Evolutionary conservation across 208 protist genomes (phyloP), one percentile per base, ranked within the genome.

Genomic region (Crithidia brevicula): DNA sequence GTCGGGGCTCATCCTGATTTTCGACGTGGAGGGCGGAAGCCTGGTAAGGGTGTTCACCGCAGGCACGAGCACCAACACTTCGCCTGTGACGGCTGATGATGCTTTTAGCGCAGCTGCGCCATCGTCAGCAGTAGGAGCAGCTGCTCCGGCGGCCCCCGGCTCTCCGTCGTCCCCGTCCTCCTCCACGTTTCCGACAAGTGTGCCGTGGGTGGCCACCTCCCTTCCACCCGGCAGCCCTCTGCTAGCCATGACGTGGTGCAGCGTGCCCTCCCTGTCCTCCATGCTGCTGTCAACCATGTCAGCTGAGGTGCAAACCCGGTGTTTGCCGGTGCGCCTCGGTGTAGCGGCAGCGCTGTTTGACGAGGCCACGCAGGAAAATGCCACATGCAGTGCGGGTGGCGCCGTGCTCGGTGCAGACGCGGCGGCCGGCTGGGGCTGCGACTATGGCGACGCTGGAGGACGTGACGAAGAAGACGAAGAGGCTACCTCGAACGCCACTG

Each of bases 1-100:
- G 9, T 64, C 49, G 2, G 85, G 85, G 15, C 50, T 81, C 11
- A 34, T 92, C 8, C 67, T 86, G 31, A 46, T 93, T 5, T 56
- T 93, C 7, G 89, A 95, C 46, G 86, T 95, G 3, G 86, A 95
- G 64, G 74, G 77, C 27, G 85, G 82, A 15, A 75, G 81, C 23
- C 57, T 95, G 23, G 76, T 85, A 27, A 79, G 89, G 6, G 77
- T 79, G 5, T 78, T 95, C 58, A 59, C 31, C 22, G 27, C 8
- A 34, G 22, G 0, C 25, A 25, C n/a, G n/a, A n/a, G n/a, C n/a
- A n/a, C n/a, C n/a, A n/a, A n/a, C n/a, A n/a, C n/a, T n/a, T n/a
- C n/a, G n/a, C n/a, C n/a, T n/a, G n/a, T n/a, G n/a, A n/a, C n/a
- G n/a, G n/a, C n/a, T n/a, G n/a, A n/a, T n/a, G n/a, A n/a, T n/a